A percentile compares a stretch with the other conserved stretches of the same genome.
Evolutionary conservation across 129 eudicot genomes (phyloP).

Genomic region (Arctium lappa): DNA sequence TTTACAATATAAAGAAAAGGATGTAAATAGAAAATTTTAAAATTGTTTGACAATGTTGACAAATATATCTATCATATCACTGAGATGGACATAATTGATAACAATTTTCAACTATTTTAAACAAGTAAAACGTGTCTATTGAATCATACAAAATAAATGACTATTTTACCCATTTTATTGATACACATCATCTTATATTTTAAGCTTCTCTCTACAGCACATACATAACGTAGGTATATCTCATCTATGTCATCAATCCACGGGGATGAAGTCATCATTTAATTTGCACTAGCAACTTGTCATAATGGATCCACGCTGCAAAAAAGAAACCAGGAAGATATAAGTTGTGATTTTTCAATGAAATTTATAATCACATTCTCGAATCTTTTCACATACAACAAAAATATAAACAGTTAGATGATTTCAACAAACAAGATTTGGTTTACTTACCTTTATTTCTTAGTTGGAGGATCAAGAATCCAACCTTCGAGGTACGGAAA

Average conservation of each 20-base stretch:
- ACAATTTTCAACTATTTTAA: background rate
- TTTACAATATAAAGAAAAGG: background rate
- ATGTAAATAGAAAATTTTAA: too few relatives aligned
- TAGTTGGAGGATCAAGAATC: slow-evolving; percentile 5
- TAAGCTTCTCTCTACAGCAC: background rate
- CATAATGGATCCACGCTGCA: background rate
- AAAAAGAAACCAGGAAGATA: background rate
- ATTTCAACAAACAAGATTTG: background rate
- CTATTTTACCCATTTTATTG: background rate
- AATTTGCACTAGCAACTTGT: background rate
- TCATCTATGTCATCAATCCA: background rate
- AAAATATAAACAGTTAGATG: background rate
- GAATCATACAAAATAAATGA: background rate
- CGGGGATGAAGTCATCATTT: background rate
- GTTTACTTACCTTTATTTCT: slow-evolving; percentile 16
- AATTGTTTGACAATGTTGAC: background rate
- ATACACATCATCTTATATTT: slow-evolving; percentile 7
- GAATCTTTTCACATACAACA: background rate
- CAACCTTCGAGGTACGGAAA: slow-evolving; percentile 14
- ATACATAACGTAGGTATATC: background rate
- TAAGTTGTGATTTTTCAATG: background rate
- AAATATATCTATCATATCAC: too few relatives aligned
- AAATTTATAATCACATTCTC: background rate
- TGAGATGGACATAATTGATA: background rate
- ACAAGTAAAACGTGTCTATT: background rate